Evolutionary conservation across 176 grass and related monocot species (phyloP).

Genomic region (Triticum aestivum): DNA sequence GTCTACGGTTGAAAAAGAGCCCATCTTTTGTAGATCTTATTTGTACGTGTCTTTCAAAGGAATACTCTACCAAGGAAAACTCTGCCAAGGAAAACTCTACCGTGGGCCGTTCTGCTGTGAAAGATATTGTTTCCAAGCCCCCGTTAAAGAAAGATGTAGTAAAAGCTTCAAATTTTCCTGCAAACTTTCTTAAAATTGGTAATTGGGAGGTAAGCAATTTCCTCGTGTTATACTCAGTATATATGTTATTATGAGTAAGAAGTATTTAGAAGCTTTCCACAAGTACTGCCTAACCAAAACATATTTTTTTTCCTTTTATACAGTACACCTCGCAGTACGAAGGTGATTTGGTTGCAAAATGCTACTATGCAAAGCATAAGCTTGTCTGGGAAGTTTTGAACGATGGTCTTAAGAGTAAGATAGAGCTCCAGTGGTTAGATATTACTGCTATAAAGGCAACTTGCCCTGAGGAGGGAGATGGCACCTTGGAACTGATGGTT

Average conservation of each 20-base stretch:
- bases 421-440: constrained; percentile 82
- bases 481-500: constrained; percentile 66
- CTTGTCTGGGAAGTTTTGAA: constrained; percentile 86
- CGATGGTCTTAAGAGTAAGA: constrained; percentile 73
- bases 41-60: constrained; percentile 47
- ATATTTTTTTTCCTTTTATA: background rate
- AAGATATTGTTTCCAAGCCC: constrained; percentile 15
- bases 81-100: background rate
- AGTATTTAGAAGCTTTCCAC: background rate
- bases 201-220: constrained; percentile 70
- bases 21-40: constrained; percentile 64
- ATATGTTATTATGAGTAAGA: background rate
- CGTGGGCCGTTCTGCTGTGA: background rate
- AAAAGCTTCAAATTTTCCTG: constrained; percentile 88
- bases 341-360: constrained; percentile 84
- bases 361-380: constrained; percentile 84
- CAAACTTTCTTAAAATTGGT: constrained; percentile 69
- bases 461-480: constrained; percentile 51
- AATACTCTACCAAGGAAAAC: constrained; percentile 32
- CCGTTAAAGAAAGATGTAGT: constrained; percentile 41
- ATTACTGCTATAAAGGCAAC: constrained; percentile 62
- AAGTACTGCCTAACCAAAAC: background rate
- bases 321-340: constrained; percentile 65
- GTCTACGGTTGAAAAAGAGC: constrained; percentile 69
- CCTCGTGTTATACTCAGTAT: background rate